Conservation (phyloP, 805 yeast species). For the Teunomyces lycoperdinae region DNA sequence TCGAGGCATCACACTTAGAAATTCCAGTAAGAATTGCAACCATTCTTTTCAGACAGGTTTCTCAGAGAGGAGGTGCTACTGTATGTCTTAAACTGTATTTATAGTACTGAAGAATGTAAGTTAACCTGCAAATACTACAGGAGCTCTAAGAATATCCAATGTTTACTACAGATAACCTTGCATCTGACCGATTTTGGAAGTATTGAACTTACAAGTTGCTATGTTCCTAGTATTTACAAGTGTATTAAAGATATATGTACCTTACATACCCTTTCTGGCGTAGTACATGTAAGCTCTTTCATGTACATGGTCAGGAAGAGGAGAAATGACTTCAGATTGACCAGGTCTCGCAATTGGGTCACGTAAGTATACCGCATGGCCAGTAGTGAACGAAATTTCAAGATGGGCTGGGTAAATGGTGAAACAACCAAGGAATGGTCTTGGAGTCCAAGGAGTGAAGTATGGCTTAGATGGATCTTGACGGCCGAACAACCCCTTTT, state of each 20-base stretch:
- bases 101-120: too few relatives aligned
- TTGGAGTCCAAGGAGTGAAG: slow-evolving; percentile 96
- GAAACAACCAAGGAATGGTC: slow-evolving; percentile 89
- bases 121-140: too few relatives aligned
- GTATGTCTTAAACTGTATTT: too few relatives aligned
- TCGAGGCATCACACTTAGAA: slow-evolving; percentile 25
- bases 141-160: too few relatives aligned
- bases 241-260: slow-evolving; percentile 3
- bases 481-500: slow-evolving; percentile 74
- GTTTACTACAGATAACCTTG: too few relatives aligned
- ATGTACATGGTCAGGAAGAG: slow-evolving; percentile 76
- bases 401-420: slow-evolving; percentile 90
- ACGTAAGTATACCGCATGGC: slow-evolving; percentile 94
- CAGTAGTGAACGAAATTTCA: slow-evolving; percentile 84
- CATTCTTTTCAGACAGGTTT: neutral
- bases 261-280: slow-evolving; percentile 61
- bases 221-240: slow-evolving; percentile 7
- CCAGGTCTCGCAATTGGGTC: slow-evolving; percentile 98
- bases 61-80: too few relatives aligned
- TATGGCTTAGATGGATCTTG: slow-evolving; percentile 72
- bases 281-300: slow-evolving; percentile 96
- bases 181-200: too few relatives aligned
- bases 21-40: neutral
- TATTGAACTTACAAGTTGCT: too few relatives aligned
- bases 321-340: slow-evolving; percentile 91